Evolutionary conservation across 768 basidiomycete genomes (phyloP), one percentile per base, ranked within the genome.

Genomic region (Leccinum variicolor): DNA sequence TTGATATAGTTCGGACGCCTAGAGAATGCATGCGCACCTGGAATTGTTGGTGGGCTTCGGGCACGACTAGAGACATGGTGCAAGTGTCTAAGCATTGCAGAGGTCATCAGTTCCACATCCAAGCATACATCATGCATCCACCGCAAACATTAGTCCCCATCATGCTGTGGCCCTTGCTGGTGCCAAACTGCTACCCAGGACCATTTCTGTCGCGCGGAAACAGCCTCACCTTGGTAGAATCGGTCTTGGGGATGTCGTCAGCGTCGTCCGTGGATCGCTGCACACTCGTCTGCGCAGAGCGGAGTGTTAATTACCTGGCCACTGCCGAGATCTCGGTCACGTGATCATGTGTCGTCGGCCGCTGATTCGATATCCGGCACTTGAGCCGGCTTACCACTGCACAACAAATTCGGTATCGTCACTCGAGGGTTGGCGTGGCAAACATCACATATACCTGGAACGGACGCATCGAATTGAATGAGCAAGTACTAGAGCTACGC

Each of bases 41-140:
- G 79, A 96, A 96, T 80, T 95, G 94, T 71, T 91, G 87, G 73
- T 98, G 93, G 62, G 91, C 74, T 79, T 98, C 96, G 57, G 94
- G 96, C 59, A 94, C 86, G 72, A 95, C 94, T 79, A 98, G 92
- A 77, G 95, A 97, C 95, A 98, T 98, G 73, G 58, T 77, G 48
- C 34, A 50, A 7, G 33, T 55, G 48, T 23, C 66, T 66, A 51
- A 19, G 47, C 14, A 49, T 33, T 33, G 31, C 31, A 31, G 21
- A 21, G 47, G 28, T 21, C 14, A 53, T 69, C 57, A 70, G 70
- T 31, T 36, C 28, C 57, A 54, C 50, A 64, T 25, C 61, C 54
- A 53, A 53, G 13, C 26, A 50, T 39, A 31, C 33, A 34, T 4
- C 34, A 46, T 56, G 25, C 73, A 72, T 69, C 71, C 65, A 62